phyloP scores from a whole-genome alignment of 1,284 basidiomycete species.

The Leccinum subrobustum region DNA sequence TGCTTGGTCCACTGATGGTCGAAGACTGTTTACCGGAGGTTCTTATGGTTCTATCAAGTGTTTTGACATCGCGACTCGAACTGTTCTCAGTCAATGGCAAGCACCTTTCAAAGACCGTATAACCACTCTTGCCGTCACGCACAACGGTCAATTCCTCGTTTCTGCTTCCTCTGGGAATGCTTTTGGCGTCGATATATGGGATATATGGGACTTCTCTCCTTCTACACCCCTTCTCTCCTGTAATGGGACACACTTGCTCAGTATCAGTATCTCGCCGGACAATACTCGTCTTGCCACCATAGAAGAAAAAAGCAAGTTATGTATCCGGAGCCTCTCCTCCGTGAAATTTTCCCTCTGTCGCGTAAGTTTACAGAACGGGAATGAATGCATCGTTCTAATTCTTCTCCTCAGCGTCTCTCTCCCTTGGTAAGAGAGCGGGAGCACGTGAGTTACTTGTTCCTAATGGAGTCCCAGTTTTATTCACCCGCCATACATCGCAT shows the following conservation, averaged over 20 bases:
- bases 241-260: too few relatives aligned
- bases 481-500: too few relatives aligned
- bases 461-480: too few relatives aligned
- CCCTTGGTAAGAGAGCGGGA: background rate
- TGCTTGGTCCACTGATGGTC: slow-evolving; percentile 12
- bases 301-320: too few relatives aligned
- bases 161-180: slow-evolving; percentile 9
- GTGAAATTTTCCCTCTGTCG: too few relatives aligned
- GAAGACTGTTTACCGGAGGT: slow-evolving; percentile 7
- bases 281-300: too few relatives aligned
- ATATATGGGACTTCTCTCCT: background rate
- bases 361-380: too few relatives aligned
- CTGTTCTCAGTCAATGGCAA: background rate
- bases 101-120: slow-evolving; percentile 2
- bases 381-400: too few relatives aligned
- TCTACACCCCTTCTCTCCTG: too few relatives aligned
- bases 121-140: slow-evolving; percentile 5
- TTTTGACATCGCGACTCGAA: background rate
- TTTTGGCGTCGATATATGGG: slow-evolving; percentile 12
- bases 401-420: background rate
- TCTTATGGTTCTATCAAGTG: slow-evolving; percentile 2
- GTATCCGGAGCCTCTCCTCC: too few relatives aligned
- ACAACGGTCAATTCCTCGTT: slow-evolving; percentile 8
- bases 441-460: too few relatives aligned
- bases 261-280: too few relatives aligned